Evolutionary conservation across 192 early-diverging fungal genomes (phyloP).

Genomic region (Coemansia sp.): DNA sequence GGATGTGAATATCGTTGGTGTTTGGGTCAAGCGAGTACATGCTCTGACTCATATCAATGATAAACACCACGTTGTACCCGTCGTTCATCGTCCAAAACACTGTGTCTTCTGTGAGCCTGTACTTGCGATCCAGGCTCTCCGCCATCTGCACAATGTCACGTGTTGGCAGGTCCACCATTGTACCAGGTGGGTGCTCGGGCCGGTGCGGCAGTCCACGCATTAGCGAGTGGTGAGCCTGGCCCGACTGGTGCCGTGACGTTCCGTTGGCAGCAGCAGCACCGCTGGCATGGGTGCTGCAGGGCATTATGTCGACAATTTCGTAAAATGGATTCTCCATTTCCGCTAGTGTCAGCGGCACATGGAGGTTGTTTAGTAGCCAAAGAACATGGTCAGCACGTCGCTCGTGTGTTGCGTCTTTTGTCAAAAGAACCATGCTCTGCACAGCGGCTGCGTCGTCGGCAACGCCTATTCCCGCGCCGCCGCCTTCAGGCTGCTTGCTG

Average conservation of each 20-base stretch:
- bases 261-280: background rate
- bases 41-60: constrained; percentile 57
- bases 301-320: constrained; percentile 34
- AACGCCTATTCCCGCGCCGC: background rate
- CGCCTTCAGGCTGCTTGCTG: constrained; percentile 10
- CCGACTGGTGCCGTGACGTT: constrained; percentile 14
- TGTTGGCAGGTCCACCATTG: constrained; percentile 6
- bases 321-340: constrained; percentile 43
- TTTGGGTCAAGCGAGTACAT: constrained; percentile 57
- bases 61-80: constrained; percentile 55
- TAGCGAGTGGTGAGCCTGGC: constrained; percentile 9
- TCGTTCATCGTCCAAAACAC: constrained; percentile 45
- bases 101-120: constrained; percentile 54
- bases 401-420: constrained; percentile 25
- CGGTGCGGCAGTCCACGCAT: constrained; percentile 19
- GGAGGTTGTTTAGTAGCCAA: constrained; percentile 49
- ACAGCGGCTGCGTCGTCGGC: constrained; percentile 15
- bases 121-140: constrained; percentile 46
- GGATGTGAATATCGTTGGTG: constrained; percentile 47
- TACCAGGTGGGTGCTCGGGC: constrained; percentile 13
- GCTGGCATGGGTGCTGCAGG: background rate
- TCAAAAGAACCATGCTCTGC: constrained; percentile 35
- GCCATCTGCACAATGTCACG: constrained; percentile 21
- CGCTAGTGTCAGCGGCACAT: constrained; percentile 40
- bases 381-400: constrained; percentile 47